Evolutionary conservation across 768 basidiomycete species (phyloP).

Genomic region (Panus rudis): DNA sequence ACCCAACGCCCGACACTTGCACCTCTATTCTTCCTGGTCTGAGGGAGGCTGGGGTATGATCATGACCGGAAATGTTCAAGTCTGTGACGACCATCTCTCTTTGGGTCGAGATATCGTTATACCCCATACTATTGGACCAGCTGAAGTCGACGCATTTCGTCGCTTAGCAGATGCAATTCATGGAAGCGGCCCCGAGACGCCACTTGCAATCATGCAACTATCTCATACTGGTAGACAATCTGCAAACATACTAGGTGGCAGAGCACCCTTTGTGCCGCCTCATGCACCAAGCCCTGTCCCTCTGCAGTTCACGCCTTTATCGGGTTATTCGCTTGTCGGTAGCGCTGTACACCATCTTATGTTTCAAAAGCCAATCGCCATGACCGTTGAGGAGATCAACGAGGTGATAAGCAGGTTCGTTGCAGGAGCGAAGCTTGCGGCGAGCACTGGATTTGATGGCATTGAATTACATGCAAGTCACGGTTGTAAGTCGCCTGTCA

Average conservation of each 20-base stretch:
- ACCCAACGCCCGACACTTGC: constrained; percentile 57
- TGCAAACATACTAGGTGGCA: constrained; percentile 60
- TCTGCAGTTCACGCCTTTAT: constrained; percentile 30
- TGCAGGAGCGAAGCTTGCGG: constrained; percentile 56
- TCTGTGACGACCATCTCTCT: constrained; percentile 53
- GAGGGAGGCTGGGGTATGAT: constrained; percentile 80
- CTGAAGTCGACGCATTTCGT: constrained; percentile 43
- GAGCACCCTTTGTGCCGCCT: constrained; percentile 51
- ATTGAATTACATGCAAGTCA: constrained; percentile 81
- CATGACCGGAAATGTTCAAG: constrained; percentile 79
- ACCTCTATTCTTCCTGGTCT: constrained; percentile 72
- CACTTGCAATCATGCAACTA: constrained; percentile 74
- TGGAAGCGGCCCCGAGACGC: constrained; percentile 16
- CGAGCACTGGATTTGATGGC: constrained; percentile 74
- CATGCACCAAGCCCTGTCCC: constrained; percentile 65
- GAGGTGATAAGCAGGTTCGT: constrained; percentile 57
- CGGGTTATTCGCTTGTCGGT: constrained; percentile 23
- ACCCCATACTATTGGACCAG: constrained; percentile 36
- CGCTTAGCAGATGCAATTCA: constrained; percentile 46
- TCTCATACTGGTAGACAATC: constrained; percentile 84
- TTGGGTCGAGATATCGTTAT: constrained; percentile 69
- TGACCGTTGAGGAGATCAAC: constrained; percentile 56
- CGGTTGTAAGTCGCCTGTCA: constrained; percentile 54
- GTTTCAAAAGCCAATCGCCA: constrained; percentile 58
- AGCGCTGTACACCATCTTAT: constrained; percentile 36